These are phyloP conservation scores for Paramecium tetraurelia DNA, from an alignment of 73 alveolate species.

Conservation along the genomic window DNA sequence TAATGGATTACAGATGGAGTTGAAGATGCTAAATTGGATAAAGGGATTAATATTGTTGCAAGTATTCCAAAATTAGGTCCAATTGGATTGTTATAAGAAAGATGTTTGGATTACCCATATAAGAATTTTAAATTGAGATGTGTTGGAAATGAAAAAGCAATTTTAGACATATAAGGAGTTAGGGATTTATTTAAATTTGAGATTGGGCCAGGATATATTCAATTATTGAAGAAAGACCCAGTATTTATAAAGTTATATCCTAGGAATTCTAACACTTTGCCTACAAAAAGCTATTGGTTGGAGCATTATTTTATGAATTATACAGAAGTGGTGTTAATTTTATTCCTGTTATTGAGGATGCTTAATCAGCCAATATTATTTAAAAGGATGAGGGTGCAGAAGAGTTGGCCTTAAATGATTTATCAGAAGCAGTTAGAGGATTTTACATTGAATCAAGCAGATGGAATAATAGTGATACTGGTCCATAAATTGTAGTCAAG, in stretches of 20 bases:
- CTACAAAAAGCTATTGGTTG: constrained; percentile 66
- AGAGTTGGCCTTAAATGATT: constrained; percentile 49
- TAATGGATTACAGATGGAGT: constrained; percentile 71
- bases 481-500: constrained; percentile 28
- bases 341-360: constrained; percentile 76
- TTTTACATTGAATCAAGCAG: constrained; percentile 60
- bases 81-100: constrained; percentile 64
- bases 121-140: constrained; percentile 77
- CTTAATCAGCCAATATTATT: constrained; percentile 54
- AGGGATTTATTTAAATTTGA: constrained; percentile 71
- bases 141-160: constrained; percentile 67
- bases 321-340: constrained; percentile 77
- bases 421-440: constrained; percentile 55
- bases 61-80: constrained; percentile 73
- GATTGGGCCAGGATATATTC: constrained; percentile 71
- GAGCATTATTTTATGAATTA: constrained; percentile 69
- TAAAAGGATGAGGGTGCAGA: constrained; percentile 57
- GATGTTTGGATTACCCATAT: constrained; percentile 81
- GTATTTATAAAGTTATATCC: neutral
- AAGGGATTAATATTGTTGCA: constrained; percentile 55
- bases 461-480: constrained; percentile 49
- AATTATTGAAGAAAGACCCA: constrained; percentile 70
- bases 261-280: constrained; percentile 66
- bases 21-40: constrained; percentile 66
- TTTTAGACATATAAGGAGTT: constrained; percentile 69